Evolutionary conservation across 805 yeast species (phyloP).

Genomic region (Candida jianshihensis): DNA sequence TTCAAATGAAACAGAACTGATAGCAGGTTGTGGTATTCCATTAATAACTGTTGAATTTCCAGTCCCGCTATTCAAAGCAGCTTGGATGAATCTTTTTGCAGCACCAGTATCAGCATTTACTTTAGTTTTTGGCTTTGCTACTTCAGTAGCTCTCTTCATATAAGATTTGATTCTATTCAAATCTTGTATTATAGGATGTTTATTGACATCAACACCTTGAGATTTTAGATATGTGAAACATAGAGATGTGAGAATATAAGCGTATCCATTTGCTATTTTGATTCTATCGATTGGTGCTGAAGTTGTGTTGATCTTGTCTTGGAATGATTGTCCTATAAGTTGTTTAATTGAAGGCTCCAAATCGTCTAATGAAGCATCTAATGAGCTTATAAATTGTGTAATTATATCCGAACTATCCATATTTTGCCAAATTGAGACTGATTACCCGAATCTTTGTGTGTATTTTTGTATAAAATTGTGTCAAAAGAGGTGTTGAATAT

Average conservation of each 20-base stretch:
- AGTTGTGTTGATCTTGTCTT: slow-evolving; percentile 26
- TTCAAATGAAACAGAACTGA: slow-evolving; percentile 43
- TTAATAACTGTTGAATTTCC: slow-evolving; percentile 13
- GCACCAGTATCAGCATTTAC: slow-evolving; percentile 26
- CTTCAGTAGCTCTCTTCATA: slow-evolving; percentile 44
- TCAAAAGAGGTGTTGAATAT: no score
- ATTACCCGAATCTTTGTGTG: neutral
- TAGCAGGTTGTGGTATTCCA: slow-evolving; percentile 37
- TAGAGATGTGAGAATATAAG: slow-evolving; percentile 50
- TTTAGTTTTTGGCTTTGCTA: slow-evolving; percentile 15
- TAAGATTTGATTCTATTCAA: slow-evolving; percentile 60
- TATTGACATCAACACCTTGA: slow-evolving; percentile 46
- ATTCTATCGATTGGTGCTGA: slow-evolving; percentile 23
- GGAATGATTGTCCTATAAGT: slow-evolving; percentile 31
- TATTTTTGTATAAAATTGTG: no score
- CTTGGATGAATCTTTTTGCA: slow-evolving; percentile 41
- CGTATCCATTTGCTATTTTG: slow-evolving; percentile 27
- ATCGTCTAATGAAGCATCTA: slow-evolving; percentile 31
- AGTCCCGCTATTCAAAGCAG: slow-evolving; percentile 33
- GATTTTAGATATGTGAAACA: slow-evolving; percentile 54
- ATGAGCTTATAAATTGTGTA: slow-evolving; percentile 30
- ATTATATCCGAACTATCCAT: slow-evolving; percentile 44
- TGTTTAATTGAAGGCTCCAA: slow-evolving; percentile 30
- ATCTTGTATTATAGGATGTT: slow-evolving; percentile 62
- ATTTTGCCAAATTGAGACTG: neutral